A percentile compares a stretch with the other conserved stretches of the same genome.
phyloP scores from a whole-genome alignment of 371 early-diverging fungal genomes.

The Saksenaea oblongispora region DNA sequence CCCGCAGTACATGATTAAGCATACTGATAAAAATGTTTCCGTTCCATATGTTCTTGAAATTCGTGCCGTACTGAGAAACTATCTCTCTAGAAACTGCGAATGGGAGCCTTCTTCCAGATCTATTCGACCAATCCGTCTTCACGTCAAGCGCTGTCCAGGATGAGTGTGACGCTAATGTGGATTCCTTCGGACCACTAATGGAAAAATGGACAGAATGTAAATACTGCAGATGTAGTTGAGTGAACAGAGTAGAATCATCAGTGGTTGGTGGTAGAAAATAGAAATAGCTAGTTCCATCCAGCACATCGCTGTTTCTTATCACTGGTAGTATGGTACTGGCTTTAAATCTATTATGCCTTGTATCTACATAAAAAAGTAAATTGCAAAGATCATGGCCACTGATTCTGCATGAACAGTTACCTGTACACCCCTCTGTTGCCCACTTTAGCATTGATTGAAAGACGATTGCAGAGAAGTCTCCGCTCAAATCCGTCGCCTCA shows the following conservation, averaged over 20 bases:
- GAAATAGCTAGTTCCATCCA: neutral
- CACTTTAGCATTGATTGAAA: neutral
- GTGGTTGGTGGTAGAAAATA: neutral
- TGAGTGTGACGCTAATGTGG: neutral
- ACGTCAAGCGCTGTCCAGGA: neutral
- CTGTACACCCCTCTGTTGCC: neutral
- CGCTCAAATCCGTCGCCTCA: neutral
- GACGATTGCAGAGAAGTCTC: neutral
- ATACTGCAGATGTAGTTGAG: neutral
- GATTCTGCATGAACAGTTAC: no score
- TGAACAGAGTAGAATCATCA: neutral
- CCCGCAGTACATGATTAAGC: neutral
- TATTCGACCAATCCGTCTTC: neutral
- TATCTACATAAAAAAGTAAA: neutral
- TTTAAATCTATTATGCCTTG: neutral
- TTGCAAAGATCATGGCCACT: no score
- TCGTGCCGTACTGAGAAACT: neutral
- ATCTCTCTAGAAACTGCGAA: neutral
- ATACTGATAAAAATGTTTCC: neutral
- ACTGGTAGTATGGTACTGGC: neutral
- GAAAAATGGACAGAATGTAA: neutral
- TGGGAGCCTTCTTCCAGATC: neutral
- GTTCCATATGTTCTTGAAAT: neutral
- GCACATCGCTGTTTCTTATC: neutral
- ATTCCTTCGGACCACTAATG: neutral